Percentiles rank a stretch among this genome's conserved stretches.
Conservation (phyloP, 371 early-diverging fungal genomes). For the Lichtheimia ramosa region DNA sequence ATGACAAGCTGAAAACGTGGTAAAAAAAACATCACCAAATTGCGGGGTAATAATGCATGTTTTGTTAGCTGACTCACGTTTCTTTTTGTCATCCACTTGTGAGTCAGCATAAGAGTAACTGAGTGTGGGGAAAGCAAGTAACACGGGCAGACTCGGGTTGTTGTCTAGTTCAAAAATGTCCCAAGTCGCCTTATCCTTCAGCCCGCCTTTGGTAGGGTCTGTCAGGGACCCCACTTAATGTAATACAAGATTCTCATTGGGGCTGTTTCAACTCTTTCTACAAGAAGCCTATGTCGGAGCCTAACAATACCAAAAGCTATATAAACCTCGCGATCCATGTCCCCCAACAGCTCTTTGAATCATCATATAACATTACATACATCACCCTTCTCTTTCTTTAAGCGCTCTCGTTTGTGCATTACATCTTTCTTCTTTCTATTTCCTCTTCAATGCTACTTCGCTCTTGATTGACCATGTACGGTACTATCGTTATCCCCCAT, state of each 20-base stretch:
- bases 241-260: slow-evolving; percentile 1
- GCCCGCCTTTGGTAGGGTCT: slow-evolving; percentile 3
- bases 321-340: not conserved
- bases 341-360: too few relatives aligned
- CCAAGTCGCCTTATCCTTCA: slow-evolving; percentile 10
- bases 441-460: not conserved
- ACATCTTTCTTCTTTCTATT: not conserved
- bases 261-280: not conserved
- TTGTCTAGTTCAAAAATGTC: slow-evolving; percentile 4
- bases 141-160: slow-evolving; percentile 10
- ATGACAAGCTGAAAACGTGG: too few relatives aligned
- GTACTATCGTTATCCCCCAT: slow-evolving; percentile 10
- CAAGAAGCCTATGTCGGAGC: not conserved
- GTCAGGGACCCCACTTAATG: slow-evolving; percentile 6
- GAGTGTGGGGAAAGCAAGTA: not conserved
- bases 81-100: too few relatives aligned
- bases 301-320: not conserved
- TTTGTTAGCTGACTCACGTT: too few relatives aligned
- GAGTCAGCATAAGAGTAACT: not conserved
- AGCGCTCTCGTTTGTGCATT: not conserved
- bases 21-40: too few relatives aligned
- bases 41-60: too few relatives aligned
- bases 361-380: not conserved
- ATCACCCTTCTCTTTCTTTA: not conserved
- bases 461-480: slow-evolving; percentile 3